phyloP scores from a whole-genome alignment of 768 basidiomycete genomes.

The Chiua virens region DNA sequence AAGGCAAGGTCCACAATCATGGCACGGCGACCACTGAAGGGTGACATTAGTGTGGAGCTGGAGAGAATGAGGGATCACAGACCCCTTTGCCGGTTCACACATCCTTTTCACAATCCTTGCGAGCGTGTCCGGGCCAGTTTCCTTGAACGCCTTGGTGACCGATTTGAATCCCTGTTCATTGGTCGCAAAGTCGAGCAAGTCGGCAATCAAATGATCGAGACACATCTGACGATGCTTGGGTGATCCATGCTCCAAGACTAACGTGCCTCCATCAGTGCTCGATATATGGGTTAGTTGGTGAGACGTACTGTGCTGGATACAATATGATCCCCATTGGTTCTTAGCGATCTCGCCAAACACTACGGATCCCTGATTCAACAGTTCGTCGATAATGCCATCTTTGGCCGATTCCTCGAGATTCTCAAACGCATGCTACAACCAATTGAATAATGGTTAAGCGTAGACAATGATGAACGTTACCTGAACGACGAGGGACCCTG shows the following conservation, averaged over 20 bases:
- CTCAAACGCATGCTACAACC: slow-evolving; percentile 73
- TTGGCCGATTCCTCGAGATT: slow-evolving; percentile 82
- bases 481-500: slow-evolving; percentile 86
- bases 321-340: slow-evolving; percentile 90
- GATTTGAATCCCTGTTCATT: slow-evolving; percentile 89
- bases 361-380: slow-evolving; percentile 68
- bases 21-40: slow-evolving; percentile 62
- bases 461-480: slow-evolving; percentile 35
- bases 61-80: neutral
- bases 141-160: slow-evolving; percentile 83
- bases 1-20: slow-evolving; percentile 87
- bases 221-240: slow-evolving; percentile 72
- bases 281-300: neutral
- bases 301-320: slow-evolving; percentile 77
- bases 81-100: slow-evolving; percentile 88
- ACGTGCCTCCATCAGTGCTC: slow-evolving; percentile 1
- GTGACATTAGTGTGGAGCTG: slow-evolving; percentile 17
- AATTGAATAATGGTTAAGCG: slow-evolving; percentile 9
- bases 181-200: slow-evolving; percentile 77
- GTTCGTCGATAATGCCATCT: slow-evolving; percentile 80
- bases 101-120: slow-evolving; percentile 75
- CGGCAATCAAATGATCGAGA: slow-evolving; percentile 72
- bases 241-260: slow-evolving; percentile 85
- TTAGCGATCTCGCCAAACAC: slow-evolving; percentile 78
- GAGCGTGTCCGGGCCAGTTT: slow-evolving; percentile 75